Base-by-base conservation (phyloP, 163 green algal species). In the Prototheca wickerhamii region DNA sequence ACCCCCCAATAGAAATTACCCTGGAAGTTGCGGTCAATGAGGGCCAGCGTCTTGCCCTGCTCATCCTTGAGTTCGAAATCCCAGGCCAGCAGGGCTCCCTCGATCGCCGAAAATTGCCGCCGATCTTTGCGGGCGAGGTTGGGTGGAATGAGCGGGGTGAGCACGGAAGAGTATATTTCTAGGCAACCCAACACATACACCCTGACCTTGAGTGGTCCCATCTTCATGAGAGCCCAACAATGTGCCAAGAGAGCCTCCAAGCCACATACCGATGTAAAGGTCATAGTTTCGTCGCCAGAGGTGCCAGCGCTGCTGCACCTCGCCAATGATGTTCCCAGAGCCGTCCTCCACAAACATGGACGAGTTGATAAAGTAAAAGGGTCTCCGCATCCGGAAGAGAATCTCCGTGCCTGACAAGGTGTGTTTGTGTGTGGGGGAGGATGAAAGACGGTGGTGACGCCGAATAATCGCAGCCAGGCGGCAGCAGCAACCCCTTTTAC, bases 41-140 rank as follows among this genome's bases (percentile, higher is more conserved):
- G 76, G 6, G 86, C 89, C 59, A 94, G 69, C 34, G 65, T 62
- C 73, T 67, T 73, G 35, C 87, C 84, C 3, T 65, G 5, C 25
- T 75, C 67, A 51, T 94, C 82, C 52, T 84, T 88, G 34, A 96
- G 74, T 69, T 87, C 75, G 75, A 96, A 96, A 62, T 96, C 87
- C 89, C 88, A 95, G 7, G 88, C 89, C 53, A 94, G 76, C 28
- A 96, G 83, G 55, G 64, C 77, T 17, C 80, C 84, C 23, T 83
- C 70, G 54, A 92, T 84, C 34, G 69, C 61, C 7, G 86, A 84
- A 80, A 94, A 92, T 75, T 95, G 88, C 29, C 64, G 70, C 60
- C 80, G 77, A 43, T 50, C 62, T 68, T 64, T 51, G 25, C 2
- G 63, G 20, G 18, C 17, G 15, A 28, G 32, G 34, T n/a, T 37